Percentiles rank a stretch among this genome's conserved stretches.
Conservation (phyloP, 768 basidiomycete genomes). For the Pisolithus marmoratus region DNA sequence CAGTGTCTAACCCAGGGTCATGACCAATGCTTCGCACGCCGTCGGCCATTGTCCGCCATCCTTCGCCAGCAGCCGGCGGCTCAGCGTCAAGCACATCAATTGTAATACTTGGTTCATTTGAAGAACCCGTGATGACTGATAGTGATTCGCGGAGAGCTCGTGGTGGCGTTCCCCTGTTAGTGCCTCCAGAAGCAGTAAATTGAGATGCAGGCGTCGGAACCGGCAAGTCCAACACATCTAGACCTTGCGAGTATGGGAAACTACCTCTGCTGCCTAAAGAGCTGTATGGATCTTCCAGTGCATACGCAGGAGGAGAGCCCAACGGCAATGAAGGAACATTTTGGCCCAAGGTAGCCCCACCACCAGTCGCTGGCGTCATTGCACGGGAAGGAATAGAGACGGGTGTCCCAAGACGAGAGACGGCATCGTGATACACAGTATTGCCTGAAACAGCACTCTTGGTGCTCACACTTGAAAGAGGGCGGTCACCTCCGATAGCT, state of each 20-base stretch:
- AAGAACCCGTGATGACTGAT: conserved; percentile 27
- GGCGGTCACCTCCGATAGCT: conserved; percentile 40
- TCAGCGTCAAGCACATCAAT: conserved; percentile 66
- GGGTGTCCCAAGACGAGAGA: conserved; percentile 42
- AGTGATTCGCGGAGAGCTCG: conserved; percentile 34
- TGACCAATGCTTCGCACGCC: conserved; percentile 11
- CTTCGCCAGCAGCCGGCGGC: conserved; percentile 55
- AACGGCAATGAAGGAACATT: conserved; percentile 13
- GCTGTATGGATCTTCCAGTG: conserved; percentile 26
- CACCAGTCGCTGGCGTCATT: conserved; percentile 37
- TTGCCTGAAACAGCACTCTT: conserved; percentile 48
- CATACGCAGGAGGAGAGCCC: conserved; percentile 27
- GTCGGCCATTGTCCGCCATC: conserved; percentile 54
- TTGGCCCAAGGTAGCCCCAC: conserved; percentile 8
- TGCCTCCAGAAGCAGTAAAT: conserved; percentile 38
- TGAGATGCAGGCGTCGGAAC: conserved; percentile 53
- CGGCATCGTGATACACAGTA: conserved; percentile 61
- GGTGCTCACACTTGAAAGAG: conserved; percentile 52
- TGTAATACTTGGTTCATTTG: conserved; percentile 29
- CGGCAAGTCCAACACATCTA: conserved; percentile 51
- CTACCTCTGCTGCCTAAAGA: conserved; percentile 19
- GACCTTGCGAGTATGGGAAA: conserved; percentile 21
- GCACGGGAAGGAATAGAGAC: conserved; percentile 38
- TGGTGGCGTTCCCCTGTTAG: conserved; percentile 31
- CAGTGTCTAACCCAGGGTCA: conserved; percentile 12